Evolutionary conservation across 2,329 filamentous ascomycete genomes (phyloP).

Genomic region (Fusarium sacchari): DNA sequence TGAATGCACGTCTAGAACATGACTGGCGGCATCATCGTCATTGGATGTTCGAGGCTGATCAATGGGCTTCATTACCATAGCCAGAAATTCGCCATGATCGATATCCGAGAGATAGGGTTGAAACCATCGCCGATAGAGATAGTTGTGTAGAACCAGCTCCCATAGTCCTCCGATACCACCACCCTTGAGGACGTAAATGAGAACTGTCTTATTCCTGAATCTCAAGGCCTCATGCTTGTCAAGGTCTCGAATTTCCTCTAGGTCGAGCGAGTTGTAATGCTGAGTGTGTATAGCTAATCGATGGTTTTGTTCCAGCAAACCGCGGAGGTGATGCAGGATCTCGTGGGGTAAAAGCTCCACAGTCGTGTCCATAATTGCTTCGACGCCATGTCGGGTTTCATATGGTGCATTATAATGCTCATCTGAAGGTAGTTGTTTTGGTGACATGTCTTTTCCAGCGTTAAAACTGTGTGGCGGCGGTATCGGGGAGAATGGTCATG

Average conservation of each 20-base stretch:
- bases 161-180: neutral
- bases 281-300: neutral
- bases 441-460: neutral
- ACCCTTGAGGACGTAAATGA: neutral
- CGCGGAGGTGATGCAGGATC: neutral
- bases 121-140: slow-evolving; percentile 6
- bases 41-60: neutral
- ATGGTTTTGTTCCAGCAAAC: neutral
- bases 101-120: slow-evolving; percentile 4
- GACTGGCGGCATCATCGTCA: neutral
- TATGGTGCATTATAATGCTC: neutral
- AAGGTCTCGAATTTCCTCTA: neutral
- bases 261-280: neutral
- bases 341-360: neutral
- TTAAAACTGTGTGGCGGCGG: neutral
- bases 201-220: neutral
- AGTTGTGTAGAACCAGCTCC: neutral
- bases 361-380: neutral
- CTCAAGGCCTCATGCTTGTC: neutral
- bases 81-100: neutral
- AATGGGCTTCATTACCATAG: neutral
- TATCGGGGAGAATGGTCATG: neutral
- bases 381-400: neutral
- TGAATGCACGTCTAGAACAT: neutral
- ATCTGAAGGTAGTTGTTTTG: neutral